Evolutionary conservation across 306 rosid species (phyloP).

Genomic region (Heteromeles arbutifolia): DNA sequence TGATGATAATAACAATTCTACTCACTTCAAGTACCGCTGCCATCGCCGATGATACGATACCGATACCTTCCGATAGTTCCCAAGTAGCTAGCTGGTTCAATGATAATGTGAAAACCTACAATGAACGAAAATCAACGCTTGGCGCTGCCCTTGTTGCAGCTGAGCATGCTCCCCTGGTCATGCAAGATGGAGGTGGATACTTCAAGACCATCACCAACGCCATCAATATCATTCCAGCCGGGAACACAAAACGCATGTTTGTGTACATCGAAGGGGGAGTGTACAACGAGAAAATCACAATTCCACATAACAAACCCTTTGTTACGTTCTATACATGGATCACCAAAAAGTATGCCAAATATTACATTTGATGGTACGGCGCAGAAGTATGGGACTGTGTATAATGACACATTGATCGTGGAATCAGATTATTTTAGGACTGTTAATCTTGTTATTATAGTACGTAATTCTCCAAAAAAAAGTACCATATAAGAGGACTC

Average conservation of each 20-base stretch:
- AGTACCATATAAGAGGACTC: too few relatives aligned
- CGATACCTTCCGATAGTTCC: slow-evolving; percentile 20
- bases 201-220: slow-evolving; percentile 45
- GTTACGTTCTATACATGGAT: slow-evolving; percentile 32
- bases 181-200: slow-evolving; percentile 39
- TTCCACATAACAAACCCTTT: slow-evolving; percentile 36
- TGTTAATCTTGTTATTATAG: slow-evolving; percentile 35
- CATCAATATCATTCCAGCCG: slow-evolving; percentile 34
- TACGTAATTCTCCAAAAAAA: neutral
- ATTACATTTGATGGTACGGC: slow-evolving; percentile 38
- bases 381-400: slow-evolving; percentile 33
- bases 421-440: slow-evolving; percentile 32
- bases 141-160: slow-evolving; percentile 38
- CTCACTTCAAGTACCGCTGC: neutral
- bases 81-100: slow-evolving; percentile 34
- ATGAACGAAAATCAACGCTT: neutral
- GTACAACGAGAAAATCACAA: slow-evolving; percentile 45
- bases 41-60: slow-evolving; percentile 3
- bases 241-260: slow-evolving; percentile 38
- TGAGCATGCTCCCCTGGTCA: slow-evolving; percentile 15
- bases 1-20: neutral
- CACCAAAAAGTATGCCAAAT: slow-evolving; percentile 27
- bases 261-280: slow-evolving; percentile 41
- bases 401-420: slow-evolving; percentile 40
- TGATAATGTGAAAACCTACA: slow-evolving; percentile 10